Conservation (phyloP, 179 eudicot genomes). For the Heliamphora ciliata region DNA sequence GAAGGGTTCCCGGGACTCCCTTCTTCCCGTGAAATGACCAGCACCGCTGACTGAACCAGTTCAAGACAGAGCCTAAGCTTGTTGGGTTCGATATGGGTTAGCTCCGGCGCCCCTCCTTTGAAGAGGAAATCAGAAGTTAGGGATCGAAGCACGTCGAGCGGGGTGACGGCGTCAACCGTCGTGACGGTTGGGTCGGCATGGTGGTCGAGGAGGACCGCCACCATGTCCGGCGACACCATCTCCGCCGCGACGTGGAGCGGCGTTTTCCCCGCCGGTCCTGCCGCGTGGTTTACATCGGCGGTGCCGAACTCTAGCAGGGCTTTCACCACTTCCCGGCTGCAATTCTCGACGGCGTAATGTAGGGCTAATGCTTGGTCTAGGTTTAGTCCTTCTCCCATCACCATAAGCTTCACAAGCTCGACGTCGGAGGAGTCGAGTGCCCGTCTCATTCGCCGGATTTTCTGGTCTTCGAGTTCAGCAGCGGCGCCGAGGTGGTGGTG, state of each 20-base stretch:
- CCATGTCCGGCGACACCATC: slow-evolving; percentile 98
- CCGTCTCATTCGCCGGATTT: slow-evolving; percentile 83
- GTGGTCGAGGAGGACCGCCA: slow-evolving; percentile 84
- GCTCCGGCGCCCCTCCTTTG: slow-evolving; percentile 82
- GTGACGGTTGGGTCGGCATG: slow-evolving; percentile 89
- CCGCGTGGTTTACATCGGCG: slow-evolving; percentile 70
- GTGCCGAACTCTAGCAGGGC: slow-evolving; percentile 87
- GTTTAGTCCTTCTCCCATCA: slow-evolving; percentile 88
- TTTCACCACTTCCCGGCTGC: slow-evolving; percentile 87
- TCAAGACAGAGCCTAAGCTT: slow-evolving; percentile 79
- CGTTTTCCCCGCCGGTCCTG: slow-evolving; percentile 73
- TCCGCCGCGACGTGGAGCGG: slow-evolving; percentile 86
- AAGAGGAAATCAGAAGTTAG: slow-evolving; percentile 81
- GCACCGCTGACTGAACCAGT: slow-evolving; percentile 79
- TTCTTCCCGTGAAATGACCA: slow-evolving; percentile 90
- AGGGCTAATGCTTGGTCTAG: slow-evolving; percentile 78
- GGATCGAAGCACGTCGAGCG: slow-evolving; percentile 68
- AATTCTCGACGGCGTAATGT: slow-evolving; percentile 79
- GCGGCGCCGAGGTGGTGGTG: slow-evolving; percentile 27
- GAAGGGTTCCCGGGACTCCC: slow-evolving; percentile 27
- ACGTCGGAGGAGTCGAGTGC: slow-evolving; percentile 93
- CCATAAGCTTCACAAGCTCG: slow-evolving; percentile 92
- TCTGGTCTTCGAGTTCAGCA: slow-evolving; percentile 66
- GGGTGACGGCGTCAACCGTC: slow-evolving; percentile 74
- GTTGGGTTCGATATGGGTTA: slow-evolving; percentile 80